These are phyloP conservation scores for Hibiscus mutabilis DNA, from an alignment of 345 rosid genomes.

Conservation along the genomic window DNA sequence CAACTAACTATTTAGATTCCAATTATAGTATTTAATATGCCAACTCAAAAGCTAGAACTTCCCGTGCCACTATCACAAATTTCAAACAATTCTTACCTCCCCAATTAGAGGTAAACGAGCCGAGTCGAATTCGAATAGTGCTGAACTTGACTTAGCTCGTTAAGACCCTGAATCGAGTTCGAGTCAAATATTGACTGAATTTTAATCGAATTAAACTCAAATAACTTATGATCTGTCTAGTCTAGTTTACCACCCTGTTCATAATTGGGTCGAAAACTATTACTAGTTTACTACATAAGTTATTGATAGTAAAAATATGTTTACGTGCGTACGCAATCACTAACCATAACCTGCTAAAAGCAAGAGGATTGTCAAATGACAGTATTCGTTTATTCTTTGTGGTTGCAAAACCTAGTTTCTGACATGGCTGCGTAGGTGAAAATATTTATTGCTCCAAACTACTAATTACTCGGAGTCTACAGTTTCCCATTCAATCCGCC, in stretches of 20 bases:
- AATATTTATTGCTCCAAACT: constrained; percentile 30
- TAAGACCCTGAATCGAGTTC: too few relatives aligned
- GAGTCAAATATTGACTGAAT: too few relatives aligned
- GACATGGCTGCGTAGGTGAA: constrained; percentile 31
- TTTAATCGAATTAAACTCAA: too few relatives aligned
- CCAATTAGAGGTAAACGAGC: too few relatives aligned
- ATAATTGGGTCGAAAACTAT: too few relatives aligned
- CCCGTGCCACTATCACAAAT: neutral
- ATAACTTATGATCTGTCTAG: too few relatives aligned
- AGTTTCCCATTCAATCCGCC: constrained; percentile 28
- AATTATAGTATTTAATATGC: constrained; percentile 20
- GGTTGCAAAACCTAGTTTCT: neutral
- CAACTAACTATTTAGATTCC: constrained; percentile 14
- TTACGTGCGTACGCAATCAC: neutral
- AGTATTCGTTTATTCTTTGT: neutral
- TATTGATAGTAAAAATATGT: neutral
- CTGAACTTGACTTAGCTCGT: too few relatives aligned
- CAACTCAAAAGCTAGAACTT: constrained; percentile 23
- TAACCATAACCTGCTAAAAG: neutral
- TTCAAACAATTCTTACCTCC: neutral
- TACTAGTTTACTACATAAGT: too few relatives aligned
- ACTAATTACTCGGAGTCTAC: constrained; percentile 10
- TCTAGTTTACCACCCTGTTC: too few relatives aligned
- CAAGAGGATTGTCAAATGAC: neutral
- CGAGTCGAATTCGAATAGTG: neutral